phyloP scores from a whole-genome alignment of 1,139 yeast species.

The Kurtzmaniella quercitrusa region DNA sequence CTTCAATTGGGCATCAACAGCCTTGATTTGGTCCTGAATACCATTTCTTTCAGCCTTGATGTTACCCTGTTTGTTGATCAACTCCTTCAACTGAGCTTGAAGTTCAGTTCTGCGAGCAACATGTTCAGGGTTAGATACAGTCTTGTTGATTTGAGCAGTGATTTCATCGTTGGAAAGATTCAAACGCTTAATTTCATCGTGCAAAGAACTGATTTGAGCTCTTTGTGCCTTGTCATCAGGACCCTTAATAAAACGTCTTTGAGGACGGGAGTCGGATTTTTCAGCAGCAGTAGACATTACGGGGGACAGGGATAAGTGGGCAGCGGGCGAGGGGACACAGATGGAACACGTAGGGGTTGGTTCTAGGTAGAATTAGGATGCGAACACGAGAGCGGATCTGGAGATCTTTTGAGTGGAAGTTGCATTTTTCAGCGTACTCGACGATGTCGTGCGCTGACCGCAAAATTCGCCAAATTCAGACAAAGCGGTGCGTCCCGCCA shows the following conservation, averaged over 20 bases:
- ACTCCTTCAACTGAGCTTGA: constrained; percentile 59
- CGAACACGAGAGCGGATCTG: not conserved
- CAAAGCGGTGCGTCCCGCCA: no score
- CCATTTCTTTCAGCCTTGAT: constrained; percentile 67
- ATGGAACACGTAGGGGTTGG: not conserved
- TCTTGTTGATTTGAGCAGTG: constrained; percentile 40
- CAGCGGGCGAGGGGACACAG: not conserved
- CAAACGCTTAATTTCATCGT: constrained; percentile 66
- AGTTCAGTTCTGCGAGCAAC: constrained; percentile 60
- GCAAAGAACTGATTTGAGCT: constrained; percentile 55
- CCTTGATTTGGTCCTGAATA: constrained; percentile 69
- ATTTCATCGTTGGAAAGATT: constrained; percentile 47
- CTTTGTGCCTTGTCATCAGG: constrained; percentile 70
- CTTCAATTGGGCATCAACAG: constrained; percentile 68
- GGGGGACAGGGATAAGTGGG: not conserved
- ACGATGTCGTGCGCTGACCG: not conserved
- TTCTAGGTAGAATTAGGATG: not conserved
- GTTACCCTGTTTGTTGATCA: constrained; percentile 64
- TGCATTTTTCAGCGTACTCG: not conserved
- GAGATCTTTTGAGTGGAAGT: not conserved
- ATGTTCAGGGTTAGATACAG: constrained; percentile 40
- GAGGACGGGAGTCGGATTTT: constrained; percentile 1
- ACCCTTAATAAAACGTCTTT: constrained; percentile 59
- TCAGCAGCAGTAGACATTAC: constrained; percentile 1
- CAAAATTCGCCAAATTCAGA: not conserved